Evolutionary conservation across 257 asterid species (phyloP), one percentile per base, ranked within the genome.

Genomic region (Penstemon eatonii): DNA sequence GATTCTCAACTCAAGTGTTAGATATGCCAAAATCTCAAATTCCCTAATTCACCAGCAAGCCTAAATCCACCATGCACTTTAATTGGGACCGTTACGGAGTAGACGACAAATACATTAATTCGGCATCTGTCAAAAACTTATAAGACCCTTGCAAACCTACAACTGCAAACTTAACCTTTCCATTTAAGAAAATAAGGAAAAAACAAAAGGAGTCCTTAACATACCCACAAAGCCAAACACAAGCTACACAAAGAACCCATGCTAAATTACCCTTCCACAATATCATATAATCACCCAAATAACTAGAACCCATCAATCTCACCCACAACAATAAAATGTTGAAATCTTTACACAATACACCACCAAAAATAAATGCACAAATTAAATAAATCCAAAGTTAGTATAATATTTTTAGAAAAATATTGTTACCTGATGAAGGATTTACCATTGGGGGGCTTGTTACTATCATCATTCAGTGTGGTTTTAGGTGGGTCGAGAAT

Each of bases 401-500:
- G 65, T 40, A 53, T 10, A 41, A 38, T 46, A 46, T 9, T 53
- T 56, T 56, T 13, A 56, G 58, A 42, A 4, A 54, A 68, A 67
- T 56, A 38, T 8, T 1, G 38, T 38, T 74, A 94, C 99, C 97
- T 94, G 78, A 94, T 89, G 79, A 86, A 94, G 6, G 99, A 89
- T 75, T 89, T 89, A 36, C 97, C 99, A 63, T 84, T 87, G 5
- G 83, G 89, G 76, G 96, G 88, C 75, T 86, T 87, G 77, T 44
- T 80, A 44, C 64, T 66, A 74, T 92, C 96, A 65, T 87, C 84
- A 37, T 10, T 65, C 38, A 85, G 62, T 3, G 78, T 6, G 12
- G 69, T 63, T 63, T 64, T 76, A 0, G 90, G 77, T 43, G 86
- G 73, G 62, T 83, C 86, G 15, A 62, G 67, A 57, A 79, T 69